phyloP scores from a whole-genome alignment of 2,329 filamentous ascomycete species.

The Colletotrichum euphorbiae region DNA sequence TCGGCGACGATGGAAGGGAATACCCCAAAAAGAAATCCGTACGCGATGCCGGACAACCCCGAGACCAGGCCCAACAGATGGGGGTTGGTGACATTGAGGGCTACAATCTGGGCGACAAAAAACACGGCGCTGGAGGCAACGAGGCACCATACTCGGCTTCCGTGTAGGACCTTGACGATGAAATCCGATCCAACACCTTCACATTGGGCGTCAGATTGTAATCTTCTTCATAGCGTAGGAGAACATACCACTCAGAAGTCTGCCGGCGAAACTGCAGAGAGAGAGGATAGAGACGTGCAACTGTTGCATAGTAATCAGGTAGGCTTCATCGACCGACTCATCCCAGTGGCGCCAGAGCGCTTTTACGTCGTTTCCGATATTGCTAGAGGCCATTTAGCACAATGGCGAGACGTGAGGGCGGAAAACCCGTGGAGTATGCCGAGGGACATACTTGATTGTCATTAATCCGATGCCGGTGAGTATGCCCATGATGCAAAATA shows the following conservation, averaged over 20 bases:
- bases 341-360: conserved; percentile 92
- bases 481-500: conserved; percentile 89
- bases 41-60: conserved; percentile 85
- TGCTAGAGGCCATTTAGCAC: conserved; percentile 66
- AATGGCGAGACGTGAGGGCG: background rate
- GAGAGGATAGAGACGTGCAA: conserved; percentile 97
- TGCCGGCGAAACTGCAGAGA: conserved; percentile 84
- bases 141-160: conserved; percentile 92
- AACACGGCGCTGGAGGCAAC: conserved; percentile 83
- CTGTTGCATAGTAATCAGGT: conserved; percentile 84
- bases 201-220: conserved; percentile 1
- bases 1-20: conserved; percentile 92
- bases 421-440: background rate
- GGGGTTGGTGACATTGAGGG: conserved; percentile 80
- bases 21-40: conserved; percentile 94
- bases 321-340: conserved; percentile 75
- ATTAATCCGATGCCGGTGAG: conserved; percentile 94
- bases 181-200: conserved; percentile 89
- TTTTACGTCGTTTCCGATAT: conserved; percentile 91
- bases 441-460: conserved; percentile 89
- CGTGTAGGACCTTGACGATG: conserved; percentile 82
- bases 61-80: conserved; percentile 83
- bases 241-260: conserved; percentile 77
- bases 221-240: background rate
- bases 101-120: conserved; percentile 80